Conservation (phyloP, 1,284 basidiomycete genomes). For the Trichosporon coremiiforme region DNA sequence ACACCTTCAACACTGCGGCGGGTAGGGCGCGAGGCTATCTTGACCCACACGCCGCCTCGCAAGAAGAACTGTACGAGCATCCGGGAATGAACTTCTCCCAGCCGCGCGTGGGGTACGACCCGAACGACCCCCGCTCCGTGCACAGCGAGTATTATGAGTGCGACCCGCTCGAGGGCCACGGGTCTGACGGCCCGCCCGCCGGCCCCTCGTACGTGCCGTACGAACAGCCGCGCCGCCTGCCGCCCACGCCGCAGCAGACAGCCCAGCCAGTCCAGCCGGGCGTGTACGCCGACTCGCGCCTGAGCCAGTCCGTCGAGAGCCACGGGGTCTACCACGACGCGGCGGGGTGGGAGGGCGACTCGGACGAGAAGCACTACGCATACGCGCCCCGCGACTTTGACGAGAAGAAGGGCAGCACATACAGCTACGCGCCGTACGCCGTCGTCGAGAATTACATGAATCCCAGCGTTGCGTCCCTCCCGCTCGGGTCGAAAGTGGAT, state of each 20-base stretch:
- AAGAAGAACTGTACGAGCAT: neutral
- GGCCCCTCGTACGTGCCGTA: neutral
- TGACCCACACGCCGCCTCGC: neutral
- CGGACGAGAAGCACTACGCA: neutral
- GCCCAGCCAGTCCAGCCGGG: neutral
- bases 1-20: neutral
- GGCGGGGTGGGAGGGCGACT: neutral
- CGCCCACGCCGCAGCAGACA: neutral
- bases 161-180: neutral
- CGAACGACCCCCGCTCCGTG: neutral
- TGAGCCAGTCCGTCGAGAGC: neutral
- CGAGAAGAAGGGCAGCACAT: neutral
- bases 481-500: neutral
- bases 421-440: neutral
- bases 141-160: neutral
- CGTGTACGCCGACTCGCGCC: neutral
- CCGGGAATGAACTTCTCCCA: neutral
- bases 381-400: neutral
- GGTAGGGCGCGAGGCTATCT: neutral
- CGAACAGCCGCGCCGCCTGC: neutral
- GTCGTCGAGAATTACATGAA: slow-evolving; percentile 7
- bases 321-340: slow-evolving; percentile 7
- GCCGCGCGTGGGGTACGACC: slow-evolving; percentile 2
- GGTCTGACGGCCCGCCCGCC: no score
- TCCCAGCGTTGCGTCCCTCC: neutral